Evolutionary conservation across 768 basidiomycete genomes (phyloP), one percentile per base, ranked within the genome.

Genomic region (Lactarius sanguifluus): DNA sequence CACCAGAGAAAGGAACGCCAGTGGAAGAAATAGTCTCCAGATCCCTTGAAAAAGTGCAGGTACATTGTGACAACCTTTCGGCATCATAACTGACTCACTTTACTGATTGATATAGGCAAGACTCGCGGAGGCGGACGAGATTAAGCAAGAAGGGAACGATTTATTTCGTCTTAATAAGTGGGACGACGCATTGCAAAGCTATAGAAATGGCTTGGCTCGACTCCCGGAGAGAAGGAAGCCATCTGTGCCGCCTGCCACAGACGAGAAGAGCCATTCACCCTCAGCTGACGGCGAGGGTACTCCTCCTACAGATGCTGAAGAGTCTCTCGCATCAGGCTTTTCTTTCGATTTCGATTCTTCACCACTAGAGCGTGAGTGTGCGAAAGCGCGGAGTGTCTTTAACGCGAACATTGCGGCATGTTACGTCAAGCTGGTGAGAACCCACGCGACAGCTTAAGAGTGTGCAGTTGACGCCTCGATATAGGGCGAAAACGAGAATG

Each of bases 371-470:
- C 50, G 70, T 43, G 79, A 85, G 60, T 83, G 81, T 69, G 77
- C 80, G 15, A 87, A 86, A 71, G 80, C 83, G 30, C 83, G 92
- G 61, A 86, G 93, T 36, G 81, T 92, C 18, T 74, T 96, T 70
- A 84, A 91, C 74, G 88, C 90, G n/a, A 98, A 98, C 73, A 86
- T 96, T 45, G 94, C 83, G 0, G 95, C 94, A 60, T 96, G 94
- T 71, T 81, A 87, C 73, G 81, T 91, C 6, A 92, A 92, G 72
- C 76, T 92, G 76, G 94, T 92, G 72, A 73, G 87, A 72, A 25
- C 23, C 41, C 28, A 23, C 10, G 61, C 36, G 62, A 12, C 25
- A 1, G 16, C 9, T 32, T 41, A 13, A n/a, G 8, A 47, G 52
- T 38, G 18, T 7, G 15, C 2, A 1, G 25, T 20, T 59, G 12